Evolutionary conservation across 2,329 filamentous ascomycete genomes (phyloP), one percentile per base, ranked within the genome.

Genomic region (Pseudogymnoascus verrucosus): DNA sequence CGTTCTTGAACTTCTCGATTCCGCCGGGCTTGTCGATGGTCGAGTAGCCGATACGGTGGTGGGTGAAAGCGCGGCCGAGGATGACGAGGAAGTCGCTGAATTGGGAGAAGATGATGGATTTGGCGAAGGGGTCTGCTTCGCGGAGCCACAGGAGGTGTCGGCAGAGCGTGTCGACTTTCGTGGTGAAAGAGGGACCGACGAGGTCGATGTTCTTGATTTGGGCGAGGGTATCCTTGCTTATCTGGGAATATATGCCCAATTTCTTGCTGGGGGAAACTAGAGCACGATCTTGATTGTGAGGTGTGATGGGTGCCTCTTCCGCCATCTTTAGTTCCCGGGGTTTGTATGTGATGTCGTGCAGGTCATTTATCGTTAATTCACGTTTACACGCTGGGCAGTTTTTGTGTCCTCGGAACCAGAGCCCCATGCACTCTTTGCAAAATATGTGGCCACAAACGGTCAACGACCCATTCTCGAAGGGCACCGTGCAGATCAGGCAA

Each of bases 41-140:
- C 7, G 86, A 84, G 69, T 82, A 88, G 0, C 88, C 87, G 66
- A 99, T 93, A 60, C 85, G 83, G 74, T 91, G 90, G 3, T 82
- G 80, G 1, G 74, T 72, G 61, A 98, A 88, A 0, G 92, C 93
- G 8, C 80, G 80, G 7, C 81, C 81, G 0, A 98, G 80, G 5
- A 96, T 86, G 0, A 82, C 78, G 1, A 98, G 79, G 69, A 97
- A 98, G 62, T 90, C 88, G 63, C 84, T 84, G 74, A 91, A 95
- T 76, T 98, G 93, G 1, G 91, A 96, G 74, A 96, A 99, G n/a
- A 98, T 83, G 72, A 99, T 89, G 0, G 90, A 90, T 73, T 98
- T 98, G 8, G 91, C 86, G 0, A 91, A 91, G 0, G 91, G 90
- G 68, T 97, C 92, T 59, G 90, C 85, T 68, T 89, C 81, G 2